Percentiles rank a stretch among this genome's conserved stretches.
These are phyloP conservation scores for Cenchrus fungigraminus DNA, from an alignment of 176 grass and related monocot species.

Conservation along the genomic window DNA sequence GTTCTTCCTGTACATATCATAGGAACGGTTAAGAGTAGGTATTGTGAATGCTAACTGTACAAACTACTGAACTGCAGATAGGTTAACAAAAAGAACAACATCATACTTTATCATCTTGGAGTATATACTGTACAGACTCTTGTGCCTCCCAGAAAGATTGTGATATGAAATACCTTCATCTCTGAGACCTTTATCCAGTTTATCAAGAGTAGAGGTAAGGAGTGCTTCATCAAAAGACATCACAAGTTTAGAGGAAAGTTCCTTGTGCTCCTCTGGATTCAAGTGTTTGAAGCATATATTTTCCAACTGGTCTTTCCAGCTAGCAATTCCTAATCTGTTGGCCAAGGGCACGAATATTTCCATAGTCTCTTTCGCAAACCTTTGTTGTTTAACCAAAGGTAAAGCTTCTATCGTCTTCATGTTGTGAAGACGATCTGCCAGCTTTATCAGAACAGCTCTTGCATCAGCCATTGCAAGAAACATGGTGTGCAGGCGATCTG, in stretches of 20 bases:
- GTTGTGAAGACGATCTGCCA: slow-evolving; percentile 93
- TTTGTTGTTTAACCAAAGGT: slow-evolving; percentile 75
- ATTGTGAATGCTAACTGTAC: neutral
- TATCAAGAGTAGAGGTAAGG: slow-evolving; percentile 61
- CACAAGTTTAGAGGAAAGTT: slow-evolving; percentile 67
- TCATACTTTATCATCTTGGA: slow-evolving; percentile 90
- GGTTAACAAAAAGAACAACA: slow-evolving; percentile 2
- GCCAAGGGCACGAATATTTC: slow-evolving; percentile 94
- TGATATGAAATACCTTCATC: slow-evolving; percentile 69
- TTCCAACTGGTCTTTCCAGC: slow-evolving; percentile 93
- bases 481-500: slow-evolving; percentile 96
- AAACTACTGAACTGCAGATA: slow-evolving; percentile 17
- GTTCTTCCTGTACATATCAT: slow-evolving; percentile 67
- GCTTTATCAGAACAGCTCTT: slow-evolving; percentile 88
- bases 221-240: slow-evolving; percentile 74
- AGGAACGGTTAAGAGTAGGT: slow-evolving; percentile 21
- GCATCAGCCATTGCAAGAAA: slow-evolving; percentile 98
- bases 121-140: slow-evolving; percentile 87
- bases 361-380: slow-evolving; percentile 91
- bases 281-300: slow-evolving; percentile 90
- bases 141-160: slow-evolving; percentile 81
- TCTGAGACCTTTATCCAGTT: slow-evolving; percentile 69
- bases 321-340: slow-evolving; percentile 78
- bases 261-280: slow-evolving; percentile 73
- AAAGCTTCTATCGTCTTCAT: slow-evolving; percentile 90